phyloP scores from a whole-genome alignment of 345 rosid genomes.

The Citrus hindsii region DNA sequence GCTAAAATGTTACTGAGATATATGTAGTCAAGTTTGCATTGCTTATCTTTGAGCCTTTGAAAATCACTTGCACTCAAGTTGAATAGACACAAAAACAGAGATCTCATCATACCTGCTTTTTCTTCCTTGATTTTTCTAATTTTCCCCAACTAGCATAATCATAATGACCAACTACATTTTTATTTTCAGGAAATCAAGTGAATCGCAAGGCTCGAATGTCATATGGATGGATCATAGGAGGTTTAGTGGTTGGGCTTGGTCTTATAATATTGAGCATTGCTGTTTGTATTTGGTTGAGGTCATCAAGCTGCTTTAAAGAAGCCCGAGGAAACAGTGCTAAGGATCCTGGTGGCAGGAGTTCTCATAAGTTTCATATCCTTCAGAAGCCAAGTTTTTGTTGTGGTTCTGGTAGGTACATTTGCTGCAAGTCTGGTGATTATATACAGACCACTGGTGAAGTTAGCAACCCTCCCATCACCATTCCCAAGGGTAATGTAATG shows the following conservation, averaged over 20 bases:
- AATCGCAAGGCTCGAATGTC: slow-evolving; percentile 54
- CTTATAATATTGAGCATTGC: slow-evolving; percentile 47
- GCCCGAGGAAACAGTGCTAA: slow-evolving; percentile 31
- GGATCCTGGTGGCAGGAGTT: slow-evolving; percentile 41
- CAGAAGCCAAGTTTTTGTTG: slow-evolving; percentile 82
- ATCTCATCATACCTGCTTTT: not conserved
- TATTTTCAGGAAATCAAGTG: slow-evolving; percentile 50
- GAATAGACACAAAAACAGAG: not conserved
- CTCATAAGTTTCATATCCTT: slow-evolving; percentile 79
- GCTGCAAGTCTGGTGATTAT: slow-evolving; percentile 66
- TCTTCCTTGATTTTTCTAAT: not conserved
- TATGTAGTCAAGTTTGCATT: not conserved
- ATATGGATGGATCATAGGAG: slow-evolving; percentile 82
- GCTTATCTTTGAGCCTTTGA: not conserved
- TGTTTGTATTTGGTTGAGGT: slow-evolving; percentile 58
- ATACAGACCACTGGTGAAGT: slow-evolving; percentile 62
- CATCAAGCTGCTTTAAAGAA: slow-evolving; percentile 49
- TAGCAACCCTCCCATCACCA: slow-evolving; percentile 53
- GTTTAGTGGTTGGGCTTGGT: slow-evolving; percentile 63
- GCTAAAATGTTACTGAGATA: not conserved
- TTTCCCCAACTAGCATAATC: slow-evolving; percentile 3
- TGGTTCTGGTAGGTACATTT: slow-evolving; percentile 75
- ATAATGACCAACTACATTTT: not conserved
- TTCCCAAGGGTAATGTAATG: slow-evolving; percentile 56
- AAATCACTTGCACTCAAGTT: not conserved